A percentile compares a stretch with the other conserved stretches of the same genome.
These are phyloP conservation scores for Centrapalus pauciflorus DNA, from an alignment of 129 eudicot genomes.

Conservation along the genomic window DNA sequence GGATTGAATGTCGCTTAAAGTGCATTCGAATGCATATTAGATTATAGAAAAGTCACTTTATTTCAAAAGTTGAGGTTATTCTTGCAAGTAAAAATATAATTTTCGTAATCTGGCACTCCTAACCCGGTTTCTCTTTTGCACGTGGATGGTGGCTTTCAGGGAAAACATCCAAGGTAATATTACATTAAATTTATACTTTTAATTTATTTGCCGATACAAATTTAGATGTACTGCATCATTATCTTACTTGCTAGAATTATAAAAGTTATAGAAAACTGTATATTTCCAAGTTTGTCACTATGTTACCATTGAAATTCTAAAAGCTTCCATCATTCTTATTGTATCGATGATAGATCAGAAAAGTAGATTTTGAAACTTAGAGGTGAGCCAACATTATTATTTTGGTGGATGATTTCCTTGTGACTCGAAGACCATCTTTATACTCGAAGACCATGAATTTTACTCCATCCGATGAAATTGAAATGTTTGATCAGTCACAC, in stretches of 20 bases:
- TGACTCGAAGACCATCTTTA: no score
- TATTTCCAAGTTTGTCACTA: background rate
- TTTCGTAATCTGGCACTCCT: slow-evolving; percentile 2
- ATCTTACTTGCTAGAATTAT: background rate
- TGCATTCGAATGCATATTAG: no score
- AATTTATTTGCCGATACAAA: background rate
- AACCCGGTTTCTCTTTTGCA: slow-evolving; percentile 29
- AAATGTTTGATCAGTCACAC: background rate
- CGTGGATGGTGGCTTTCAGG: slow-evolving; percentile 55
- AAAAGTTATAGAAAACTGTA: background rate
- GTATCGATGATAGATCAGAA: background rate
- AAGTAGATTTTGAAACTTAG: background rate
- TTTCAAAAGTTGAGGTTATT: no score
- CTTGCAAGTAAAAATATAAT: no score
- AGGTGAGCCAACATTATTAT: background rate
- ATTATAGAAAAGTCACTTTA: no score
- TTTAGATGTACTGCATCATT: background rate
- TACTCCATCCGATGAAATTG: no score
- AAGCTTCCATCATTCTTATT: background rate
- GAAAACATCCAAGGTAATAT: slow-evolving; percentile 77
- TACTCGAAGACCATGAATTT: no score
- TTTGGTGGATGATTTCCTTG: background rate
- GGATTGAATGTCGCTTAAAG: no score
- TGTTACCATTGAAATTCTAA: background rate
- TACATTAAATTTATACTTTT: background rate